Base-by-base conservation (phyloP, 2,329 filamentous ascomycete genomes). In the Venturia effusa region DNA sequence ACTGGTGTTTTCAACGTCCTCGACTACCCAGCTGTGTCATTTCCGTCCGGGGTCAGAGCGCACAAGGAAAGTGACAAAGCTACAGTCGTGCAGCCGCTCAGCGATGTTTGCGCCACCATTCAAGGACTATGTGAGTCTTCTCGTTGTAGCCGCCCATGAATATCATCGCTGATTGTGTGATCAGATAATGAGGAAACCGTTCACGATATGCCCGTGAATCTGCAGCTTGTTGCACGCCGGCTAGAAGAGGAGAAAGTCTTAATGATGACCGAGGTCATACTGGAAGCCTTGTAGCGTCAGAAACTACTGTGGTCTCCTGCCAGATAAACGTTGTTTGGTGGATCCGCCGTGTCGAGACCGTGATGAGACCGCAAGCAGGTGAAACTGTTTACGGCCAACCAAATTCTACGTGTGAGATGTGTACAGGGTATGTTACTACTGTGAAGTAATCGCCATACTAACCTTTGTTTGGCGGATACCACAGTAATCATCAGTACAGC, bases 1-100 rank as follows among this genome's bases (percentile, higher is more conserved):
- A 78, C 76, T 3, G 75, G 74, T n/a, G 76, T 81, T 0, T 80
- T 74, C 65, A 81, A 81, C 60, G 72, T 80, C 6, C 70, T 80
- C 4, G 79, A 81, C 65, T 81, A 80, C 65, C 72, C 75, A 48
- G 73, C 76, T 0, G 73, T 76, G 2, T 78, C 76, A 0, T 80
- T 81, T 63, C 79, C 79, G 0, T 72, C 70, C 11, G 78, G 77
- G 0, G 63, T 78, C 0, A 64, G 63, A 24, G 78, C 71, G 7
- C 75, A 79, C 59, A 75, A 74, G 63, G 67, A 71, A 27, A 67
- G 74, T 34, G 78, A 80, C 59, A 65, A 68, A 22, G 67, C 68
- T 48, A 37, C 67, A 17, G 43, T 65, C 1, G 70, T 71, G 5
- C 66, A 67, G 39, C 67, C 70, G n/a, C 40, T 67, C 32, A 75